phyloP scores from a whole-genome alignment of 257 asterid genomes.

The Penstemon davidsonii region DNA sequence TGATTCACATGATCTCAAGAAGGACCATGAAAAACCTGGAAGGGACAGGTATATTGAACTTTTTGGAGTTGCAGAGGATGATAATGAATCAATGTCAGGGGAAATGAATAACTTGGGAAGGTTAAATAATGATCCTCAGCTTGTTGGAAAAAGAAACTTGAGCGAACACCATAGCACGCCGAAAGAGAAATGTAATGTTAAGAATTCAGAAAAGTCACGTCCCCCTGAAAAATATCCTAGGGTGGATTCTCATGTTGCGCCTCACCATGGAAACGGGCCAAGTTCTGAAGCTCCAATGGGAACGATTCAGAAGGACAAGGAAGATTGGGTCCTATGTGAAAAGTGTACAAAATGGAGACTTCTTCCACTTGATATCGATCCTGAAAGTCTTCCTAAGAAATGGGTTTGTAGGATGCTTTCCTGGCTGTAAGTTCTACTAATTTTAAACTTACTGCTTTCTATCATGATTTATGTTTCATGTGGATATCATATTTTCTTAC shows the following conservation, averaged over 20 bases:
- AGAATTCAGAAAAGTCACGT: slow-evolving; percentile 43
- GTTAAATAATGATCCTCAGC: slow-evolving; percentile 43
- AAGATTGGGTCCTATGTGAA: slow-evolving; percentile 93
- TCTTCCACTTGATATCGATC: slow-evolving; percentile 89
- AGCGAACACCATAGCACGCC: slow-evolving; percentile 38
- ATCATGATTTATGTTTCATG: slow-evolving; percentile 5
- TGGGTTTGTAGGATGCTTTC: slow-evolving; percentile 93
- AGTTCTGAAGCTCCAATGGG: slow-evolving; percentile 55
- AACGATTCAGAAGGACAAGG: slow-evolving; percentile 62
- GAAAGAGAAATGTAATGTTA: slow-evolving; percentile 46
- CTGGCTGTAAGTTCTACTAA: slow-evolving; percentile 86
- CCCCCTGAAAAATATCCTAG: slow-evolving; percentile 39
- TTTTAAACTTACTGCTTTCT: slow-evolving; percentile 5
- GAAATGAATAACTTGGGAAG: slow-evolving; percentile 47
- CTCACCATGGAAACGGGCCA: slow-evolving; percentile 43
- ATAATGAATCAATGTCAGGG: slow-evolving; percentile 58
- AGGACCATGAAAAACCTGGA: slow-evolving; percentile 46
- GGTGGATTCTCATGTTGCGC: slow-evolving; percentile 43
- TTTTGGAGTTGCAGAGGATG: slow-evolving; percentile 72
- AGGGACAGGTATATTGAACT: slow-evolving; percentile 66
- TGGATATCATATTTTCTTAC: slow-evolving; percentile 34
- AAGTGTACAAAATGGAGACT: slow-evolving; percentile 88
- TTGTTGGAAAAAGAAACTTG: slow-evolving; percentile 39
- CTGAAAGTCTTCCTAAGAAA: slow-evolving; percentile 79
- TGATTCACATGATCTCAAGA: slow-evolving; percentile 47